A percentile compares a stretch with the other conserved stretches of the same genome.
Conservation (phyloP, 108 stramenopile genomes). For the Nannochloropsis granulata region DNA sequence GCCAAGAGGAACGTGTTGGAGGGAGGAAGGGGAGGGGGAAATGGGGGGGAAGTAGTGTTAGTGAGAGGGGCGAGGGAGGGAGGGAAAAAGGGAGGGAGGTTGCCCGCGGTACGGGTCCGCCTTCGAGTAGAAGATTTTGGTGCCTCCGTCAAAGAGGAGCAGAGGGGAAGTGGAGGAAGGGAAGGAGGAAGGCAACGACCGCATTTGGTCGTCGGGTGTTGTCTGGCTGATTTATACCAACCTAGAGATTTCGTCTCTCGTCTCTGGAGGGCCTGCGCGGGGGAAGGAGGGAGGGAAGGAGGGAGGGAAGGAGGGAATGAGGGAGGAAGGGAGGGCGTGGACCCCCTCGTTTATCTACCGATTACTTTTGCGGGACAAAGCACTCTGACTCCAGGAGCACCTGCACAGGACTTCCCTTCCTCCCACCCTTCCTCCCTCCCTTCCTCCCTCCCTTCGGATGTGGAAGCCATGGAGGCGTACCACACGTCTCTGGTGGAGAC, state of each 20-base stretch:
- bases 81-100: neutral
- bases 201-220: constrained; percentile 61
- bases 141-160: neutral
- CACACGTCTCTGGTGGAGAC: constrained; percentile 44
- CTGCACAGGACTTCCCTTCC: neutral
- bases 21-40: neutral
- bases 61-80: neutral
- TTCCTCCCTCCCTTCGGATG: constrained; percentile 52
- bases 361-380: constrained; percentile 72
- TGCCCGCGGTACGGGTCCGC: neutral
- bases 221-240: constrained; percentile 70
- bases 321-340: neutral
- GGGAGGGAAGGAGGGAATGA: neutral
- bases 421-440: neutral
- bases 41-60: neutral
- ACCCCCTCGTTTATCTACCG: constrained; percentile 64
- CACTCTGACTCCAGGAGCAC: constrained; percentile 34
- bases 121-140: neutral
- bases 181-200: constrained; percentile 9
- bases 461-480: constrained; percentile 52
- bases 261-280: constrained; percentile 2
- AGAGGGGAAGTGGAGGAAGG: neutral
- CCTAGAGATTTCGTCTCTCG: constrained; percentile 44
- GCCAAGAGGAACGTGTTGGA: neutral
- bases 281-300: neutral